A percentile compares a stretch with the other conserved stretches of the same genome.
These are phyloP conservation scores for Heliocybe sulcata DNA, from an alignment of 1,284 basidiomycete genomes.

Conservation along the genomic window DNA sequence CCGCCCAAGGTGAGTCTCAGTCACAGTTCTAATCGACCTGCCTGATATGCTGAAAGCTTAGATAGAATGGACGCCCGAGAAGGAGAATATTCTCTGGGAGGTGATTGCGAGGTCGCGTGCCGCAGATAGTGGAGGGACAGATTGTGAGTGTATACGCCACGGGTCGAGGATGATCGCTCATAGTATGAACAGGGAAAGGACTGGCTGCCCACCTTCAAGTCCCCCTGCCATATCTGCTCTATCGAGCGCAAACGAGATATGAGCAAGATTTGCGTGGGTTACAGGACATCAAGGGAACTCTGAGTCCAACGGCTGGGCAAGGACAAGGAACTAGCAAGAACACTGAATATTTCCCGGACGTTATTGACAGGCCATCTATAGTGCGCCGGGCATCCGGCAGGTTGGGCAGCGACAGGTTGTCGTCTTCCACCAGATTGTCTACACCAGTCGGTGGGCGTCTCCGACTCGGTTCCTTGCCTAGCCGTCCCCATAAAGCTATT, in stretches of 20 bases:
- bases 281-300: conserved; percentile 56
- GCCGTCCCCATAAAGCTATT: conserved; percentile 41
- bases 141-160: conserved; percentile 48
- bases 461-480: conserved; percentile 58
- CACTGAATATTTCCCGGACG: conserved; percentile 8
- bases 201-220: conserved; percentile 72
- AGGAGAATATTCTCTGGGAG: conserved; percentile 78
- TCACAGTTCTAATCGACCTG: conserved; percentile 4
- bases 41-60: conserved; percentile 21
- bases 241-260: conserved; percentile 70
- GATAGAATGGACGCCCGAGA: conserved; percentile 78
- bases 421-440: conserved; percentile 27
- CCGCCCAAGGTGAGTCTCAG: conserved; percentile 54
- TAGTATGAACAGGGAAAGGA: conserved; percentile 55
- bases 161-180: background rate
- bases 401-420: background rate
- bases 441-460: conserved; percentile 59
- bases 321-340: conserved; percentile 8
- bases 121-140: conserved; percentile 58
- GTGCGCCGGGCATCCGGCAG: conserved; percentile 11
- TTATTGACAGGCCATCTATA: conserved; percentile 8
- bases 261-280: conserved; percentile 75
- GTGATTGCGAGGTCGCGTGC: conserved; percentile 69
- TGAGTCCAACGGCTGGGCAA: conserved; percentile 32
- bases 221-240: conserved; percentile 73